These are phyloP conservation scores for Neoboletus subvelutipes DNA, from an alignment of 768 basidiomycete genomes.

Conservation along the genomic window DNA sequence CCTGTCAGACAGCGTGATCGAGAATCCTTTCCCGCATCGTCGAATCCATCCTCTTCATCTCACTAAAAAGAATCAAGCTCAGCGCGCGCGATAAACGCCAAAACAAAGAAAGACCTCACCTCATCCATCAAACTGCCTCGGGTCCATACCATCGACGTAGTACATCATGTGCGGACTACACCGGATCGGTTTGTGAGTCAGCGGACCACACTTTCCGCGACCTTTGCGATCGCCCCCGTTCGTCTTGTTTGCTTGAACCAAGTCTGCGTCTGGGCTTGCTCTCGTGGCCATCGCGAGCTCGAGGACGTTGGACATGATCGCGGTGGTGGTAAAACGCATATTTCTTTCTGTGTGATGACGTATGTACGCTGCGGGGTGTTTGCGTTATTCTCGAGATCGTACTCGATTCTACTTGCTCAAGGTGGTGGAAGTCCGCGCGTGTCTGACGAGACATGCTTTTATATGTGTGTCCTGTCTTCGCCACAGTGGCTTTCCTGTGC, in stretches of 20 bases:
- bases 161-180: not conserved
- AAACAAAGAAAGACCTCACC: not conserved
- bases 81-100: not conserved
- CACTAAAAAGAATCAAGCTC: not conserved
- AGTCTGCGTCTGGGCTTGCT: not conserved
- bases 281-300: not conserved
- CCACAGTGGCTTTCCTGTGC: not conserved
- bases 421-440: not conserved
- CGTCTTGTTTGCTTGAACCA: not conserved
- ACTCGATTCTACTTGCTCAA: not conserved
- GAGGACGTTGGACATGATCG: not conserved
- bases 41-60: not conserved
- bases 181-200: not conserved
- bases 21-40: not conserved
- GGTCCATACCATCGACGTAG: not conserved
- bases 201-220: not conserved
- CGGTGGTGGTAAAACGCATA: not conserved
- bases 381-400: not conserved
- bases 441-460: not conserved
- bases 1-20: not conserved
- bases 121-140: not conserved
- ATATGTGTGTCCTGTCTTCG: not conserved
- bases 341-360: not conserved
- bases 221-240: not conserved
- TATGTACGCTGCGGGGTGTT: not conserved